A percentile compares a stretch with the other conserved stretches of the same genome.
Conservation (phyloP, 306 rosid genomes). For the Glycine tomentella region DNA sequence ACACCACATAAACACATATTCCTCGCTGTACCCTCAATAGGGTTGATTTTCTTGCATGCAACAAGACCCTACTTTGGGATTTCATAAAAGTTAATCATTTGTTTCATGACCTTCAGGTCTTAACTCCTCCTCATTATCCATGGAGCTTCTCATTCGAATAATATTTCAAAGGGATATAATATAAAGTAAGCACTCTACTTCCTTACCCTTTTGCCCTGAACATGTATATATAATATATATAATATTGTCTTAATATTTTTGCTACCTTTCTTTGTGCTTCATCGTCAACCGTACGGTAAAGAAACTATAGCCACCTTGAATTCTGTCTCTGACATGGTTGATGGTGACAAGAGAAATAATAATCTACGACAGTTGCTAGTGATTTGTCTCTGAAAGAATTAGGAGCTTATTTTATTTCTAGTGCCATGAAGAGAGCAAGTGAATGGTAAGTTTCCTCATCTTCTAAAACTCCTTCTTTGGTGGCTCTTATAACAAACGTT, state of each 20-base stretch:
- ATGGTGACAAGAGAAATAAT: conserved; percentile 50
- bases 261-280: neutral
- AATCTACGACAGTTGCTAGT: conserved; percentile 46
- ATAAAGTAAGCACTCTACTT: neutral
- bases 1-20: conserved; percentile 37
- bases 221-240: neutral
- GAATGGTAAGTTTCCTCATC: conserved; percentile 69
- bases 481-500: neutral
- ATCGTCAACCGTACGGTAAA: neutral
- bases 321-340: conserved; percentile 52
- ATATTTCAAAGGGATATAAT: neutral
- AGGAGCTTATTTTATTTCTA: conserved; percentile 58
- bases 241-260: neutral
- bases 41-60: conserved; percentile 19
- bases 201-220: neutral
- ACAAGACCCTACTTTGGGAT: conserved; percentile 50
- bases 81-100: neutral
- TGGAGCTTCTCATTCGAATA: conserved; percentile 31
- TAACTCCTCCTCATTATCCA: neutral
- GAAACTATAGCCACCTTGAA: conserved; percentile 7
- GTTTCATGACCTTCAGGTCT: no score
- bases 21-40: conserved; percentile 16
- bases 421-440: conserved; percentile 80
- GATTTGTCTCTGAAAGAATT: conserved; percentile 55
- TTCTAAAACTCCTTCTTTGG: neutral